These are phyloP conservation scores for Rubia balearica DNA, from an alignment of 305 asterid species.

Conservation along the genomic window DNA sequence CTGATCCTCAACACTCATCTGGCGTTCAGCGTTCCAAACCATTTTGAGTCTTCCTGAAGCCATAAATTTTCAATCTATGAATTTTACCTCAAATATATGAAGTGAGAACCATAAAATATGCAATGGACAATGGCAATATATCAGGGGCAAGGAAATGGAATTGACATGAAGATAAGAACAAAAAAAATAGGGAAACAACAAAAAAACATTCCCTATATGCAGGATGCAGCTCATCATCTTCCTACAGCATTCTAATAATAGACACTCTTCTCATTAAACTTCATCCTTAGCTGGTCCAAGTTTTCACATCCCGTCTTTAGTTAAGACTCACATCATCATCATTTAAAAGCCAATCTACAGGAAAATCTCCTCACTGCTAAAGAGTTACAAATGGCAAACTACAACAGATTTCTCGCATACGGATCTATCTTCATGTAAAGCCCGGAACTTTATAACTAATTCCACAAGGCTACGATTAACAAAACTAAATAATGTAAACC, in stretches of 20 bases:
- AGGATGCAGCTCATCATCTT: conserved; percentile 65
- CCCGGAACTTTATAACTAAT: too few species aligned
- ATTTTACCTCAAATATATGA: too few species aligned
- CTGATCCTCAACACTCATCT: conserved; percentile 16
- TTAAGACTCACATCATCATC: too few species aligned
- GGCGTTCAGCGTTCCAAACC: not conserved
- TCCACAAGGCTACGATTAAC: not conserved
- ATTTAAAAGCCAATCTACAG: too few species aligned
- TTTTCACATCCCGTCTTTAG: not conserved
- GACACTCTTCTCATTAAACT: conserved; percentile 56
- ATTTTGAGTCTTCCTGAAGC: conserved; percentile 8
- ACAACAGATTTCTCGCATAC: not conserved
- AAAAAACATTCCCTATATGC: conserved; percentile 9
- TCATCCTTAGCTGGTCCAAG: conserved; percentile 45
- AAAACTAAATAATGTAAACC: not conserved
- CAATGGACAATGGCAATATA: not conserved
- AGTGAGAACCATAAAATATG: too few species aligned
- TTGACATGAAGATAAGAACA: not conserved
- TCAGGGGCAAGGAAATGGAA: not conserved
- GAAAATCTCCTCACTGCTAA: too few species aligned
- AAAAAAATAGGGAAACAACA: not conserved
- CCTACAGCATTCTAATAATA: conserved; percentile 67
- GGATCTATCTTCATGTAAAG: not conserved
- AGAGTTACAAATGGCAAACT: too few species aligned
- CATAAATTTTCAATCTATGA: not conserved